These are phyloP conservation scores for Solanum hybrid DNA, from an alignment of 305 asterid genomes.

Conservation along the genomic window DNA sequence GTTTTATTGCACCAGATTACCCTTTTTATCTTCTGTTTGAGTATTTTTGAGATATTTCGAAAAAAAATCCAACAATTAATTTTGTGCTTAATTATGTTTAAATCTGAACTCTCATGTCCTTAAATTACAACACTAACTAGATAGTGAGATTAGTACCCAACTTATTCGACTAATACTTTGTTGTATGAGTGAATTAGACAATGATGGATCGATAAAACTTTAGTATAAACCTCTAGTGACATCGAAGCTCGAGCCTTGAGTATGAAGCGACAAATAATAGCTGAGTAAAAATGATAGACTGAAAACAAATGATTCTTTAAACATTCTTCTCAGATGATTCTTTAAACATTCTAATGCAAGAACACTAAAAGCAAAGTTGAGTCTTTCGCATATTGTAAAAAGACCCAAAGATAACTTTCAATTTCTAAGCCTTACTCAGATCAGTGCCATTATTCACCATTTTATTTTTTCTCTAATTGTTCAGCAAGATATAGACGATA, in stretches of 20 bases:
- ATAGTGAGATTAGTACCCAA: background rate
- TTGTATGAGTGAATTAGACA: no score
- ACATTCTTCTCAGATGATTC: background rate
- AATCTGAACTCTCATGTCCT: background rate
- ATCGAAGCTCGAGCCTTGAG: background rate
- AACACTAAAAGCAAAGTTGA: background rate
- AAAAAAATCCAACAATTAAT: background rate
- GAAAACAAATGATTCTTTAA: background rate
- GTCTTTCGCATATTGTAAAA: background rate
- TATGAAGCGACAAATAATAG: background rate
- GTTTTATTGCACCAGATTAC: background rate
- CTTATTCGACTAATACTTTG: no score
- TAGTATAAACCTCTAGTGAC: no score
- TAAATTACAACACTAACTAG: background rate
- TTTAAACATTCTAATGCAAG: background rate
- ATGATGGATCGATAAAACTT: no score
- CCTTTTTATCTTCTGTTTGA: background rate
- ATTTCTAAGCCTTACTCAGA: background rate
- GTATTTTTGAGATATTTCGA: no score
- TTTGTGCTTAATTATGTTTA: background rate
- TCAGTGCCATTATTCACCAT: background rate
- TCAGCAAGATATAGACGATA: background rate
- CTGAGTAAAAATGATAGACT: background rate
- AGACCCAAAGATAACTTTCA: background rate
- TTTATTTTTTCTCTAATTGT: background rate